Percentiles rank a stretch among this genome's conserved stretches.
These are phyloP conservation scores for Monilinia laxa DNA, from an alignment of 2,329 filamentous ascomycete species.

Conservation along the genomic window DNA sequence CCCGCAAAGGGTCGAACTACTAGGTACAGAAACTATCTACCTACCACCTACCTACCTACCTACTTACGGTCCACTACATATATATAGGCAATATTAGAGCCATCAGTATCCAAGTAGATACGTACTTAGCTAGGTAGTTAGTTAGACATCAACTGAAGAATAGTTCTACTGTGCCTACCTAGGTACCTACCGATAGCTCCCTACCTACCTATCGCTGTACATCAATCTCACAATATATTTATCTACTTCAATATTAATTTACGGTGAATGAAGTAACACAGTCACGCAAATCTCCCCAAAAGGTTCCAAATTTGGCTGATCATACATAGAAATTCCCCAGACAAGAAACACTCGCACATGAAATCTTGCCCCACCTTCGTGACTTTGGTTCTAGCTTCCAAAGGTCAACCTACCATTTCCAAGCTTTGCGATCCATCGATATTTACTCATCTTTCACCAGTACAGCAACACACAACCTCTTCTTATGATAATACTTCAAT, in stretches of 20 bases:
- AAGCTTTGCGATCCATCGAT: constrained; percentile 17
- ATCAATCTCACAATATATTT: too few relatives aligned
- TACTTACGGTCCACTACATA: too few relatives aligned
- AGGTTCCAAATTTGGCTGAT: neutral
- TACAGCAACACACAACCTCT: neutral
- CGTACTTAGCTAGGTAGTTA: too few relatives aligned
- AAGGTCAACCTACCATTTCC: constrained; percentile 10
- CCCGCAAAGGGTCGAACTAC: too few relatives aligned
- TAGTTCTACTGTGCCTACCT: too few relatives aligned
- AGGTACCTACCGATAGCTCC: too few relatives aligned
- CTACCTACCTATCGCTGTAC: too few relatives aligned
- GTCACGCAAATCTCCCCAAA: neutral
- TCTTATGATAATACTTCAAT: constrained; percentile 10
- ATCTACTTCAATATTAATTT: neutral
- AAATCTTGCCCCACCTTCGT: constrained; percentile 22
- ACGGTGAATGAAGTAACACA: constrained; percentile 8
- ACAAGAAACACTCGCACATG: neutral
- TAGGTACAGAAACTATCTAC: too few relatives aligned
- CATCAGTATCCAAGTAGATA: too few relatives aligned
- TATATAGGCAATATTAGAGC: too few relatives aligned
- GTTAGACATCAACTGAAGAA: too few relatives aligned
- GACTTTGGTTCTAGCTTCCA: constrained; percentile 21
- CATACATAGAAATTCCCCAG: constrained; percentile 3
- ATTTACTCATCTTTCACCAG: neutral
- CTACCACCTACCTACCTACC: too few relatives aligned